phyloP scores from a whole-genome alignment of 805 yeast species.

The Saccharomycopsis vini region DNA sequence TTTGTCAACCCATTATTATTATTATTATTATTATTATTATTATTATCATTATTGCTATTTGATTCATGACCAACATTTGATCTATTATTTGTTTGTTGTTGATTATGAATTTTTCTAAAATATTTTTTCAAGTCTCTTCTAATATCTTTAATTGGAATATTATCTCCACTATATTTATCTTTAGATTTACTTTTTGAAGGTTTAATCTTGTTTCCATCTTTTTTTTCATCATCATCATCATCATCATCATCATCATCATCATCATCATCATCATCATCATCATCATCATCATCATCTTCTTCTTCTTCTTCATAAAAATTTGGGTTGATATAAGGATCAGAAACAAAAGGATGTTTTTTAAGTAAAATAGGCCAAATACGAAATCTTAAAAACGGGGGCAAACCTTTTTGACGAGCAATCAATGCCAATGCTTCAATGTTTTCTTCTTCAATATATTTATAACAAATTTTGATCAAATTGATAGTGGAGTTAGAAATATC shows the following conservation, averaged over 20 bases:
- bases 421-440: slow-evolving; percentile 72
- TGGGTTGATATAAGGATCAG: slow-evolving; percentile 62
- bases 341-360: slow-evolving; percentile 77
- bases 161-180: slow-evolving; percentile 21
- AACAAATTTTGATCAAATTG: slow-evolving; percentile 32
- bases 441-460: slow-evolving; percentile 43
- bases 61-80: slow-evolving; percentile 3
- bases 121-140: slow-evolving; percentile 54
- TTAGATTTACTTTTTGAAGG: slow-evolving; percentile 12
- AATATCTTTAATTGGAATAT: slow-evolving; percentile 28
- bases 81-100: background rate
- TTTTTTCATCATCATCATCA: background rate
- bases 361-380: slow-evolving; percentile 79
- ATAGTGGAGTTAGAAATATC: background rate
- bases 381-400: slow-evolving; percentile 74
- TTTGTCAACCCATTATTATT: slow-evolving; percentile 1
- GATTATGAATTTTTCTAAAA: slow-evolving; percentile 32
- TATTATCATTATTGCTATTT: slow-evolving; percentile 22
- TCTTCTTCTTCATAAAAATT: slow-evolving; percentile 29
- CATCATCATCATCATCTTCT: slow-evolving; percentile 30
- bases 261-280: slow-evolving; percentile 25
- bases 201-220: slow-evolving; percentile 29
- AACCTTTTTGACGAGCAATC: slow-evolving; percentile 73
- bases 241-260: slow-evolving; percentile 21
- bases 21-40: slow-evolving; percentile 7